Conservation (phyloP, 2,329 filamentous ascomycete genomes). For the Botrytis tulipae region DNA sequence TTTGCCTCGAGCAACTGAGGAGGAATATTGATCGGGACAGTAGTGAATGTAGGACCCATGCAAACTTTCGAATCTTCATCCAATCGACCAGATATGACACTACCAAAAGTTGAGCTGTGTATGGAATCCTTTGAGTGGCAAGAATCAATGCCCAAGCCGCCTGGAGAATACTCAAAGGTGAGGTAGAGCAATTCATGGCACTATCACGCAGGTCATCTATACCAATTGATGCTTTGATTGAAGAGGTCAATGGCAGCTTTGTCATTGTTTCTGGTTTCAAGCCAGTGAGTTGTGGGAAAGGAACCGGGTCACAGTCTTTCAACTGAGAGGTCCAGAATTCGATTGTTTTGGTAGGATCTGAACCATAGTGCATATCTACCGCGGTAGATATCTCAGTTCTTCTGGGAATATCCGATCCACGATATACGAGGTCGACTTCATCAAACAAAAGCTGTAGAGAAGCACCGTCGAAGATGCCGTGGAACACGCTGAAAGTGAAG, state of each 20-base stretch:
- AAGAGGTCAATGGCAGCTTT: background rate
- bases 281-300: conserved; percentile 9
- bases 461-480: conserved; percentile 7
- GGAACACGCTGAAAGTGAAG: conserved; percentile 1
- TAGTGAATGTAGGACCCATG: conserved; percentile 11
- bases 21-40: conserved; percentile 12
- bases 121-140: conserved; percentile 3
- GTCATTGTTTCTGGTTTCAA: background rate
- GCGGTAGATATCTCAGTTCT: conserved; percentile 3
- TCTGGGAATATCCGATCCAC: background rate
- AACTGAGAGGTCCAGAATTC: conserved; percentile 10
- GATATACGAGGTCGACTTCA: background rate
- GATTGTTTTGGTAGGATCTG: background rate
- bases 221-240: background rate
- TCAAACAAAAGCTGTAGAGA: conserved; percentile 12
- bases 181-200: conserved; percentile 11
- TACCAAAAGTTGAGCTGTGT: conserved; percentile 13
- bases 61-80: conserved; percentile 7
- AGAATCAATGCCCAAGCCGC: conserved; percentile 17
- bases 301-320: conserved; percentile 5
- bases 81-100: conserved; percentile 12
- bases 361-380: background rate
- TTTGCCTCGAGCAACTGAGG: background rate
- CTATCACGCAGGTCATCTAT: background rate
- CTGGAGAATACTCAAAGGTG: conserved; percentile 6